Percentiles rank a stretch among this genome's conserved stretches.
phyloP scores from a whole-genome alignment of 1,284 basidiomycete species.

The Butyriboletus pseudospeciosus region DNA sequence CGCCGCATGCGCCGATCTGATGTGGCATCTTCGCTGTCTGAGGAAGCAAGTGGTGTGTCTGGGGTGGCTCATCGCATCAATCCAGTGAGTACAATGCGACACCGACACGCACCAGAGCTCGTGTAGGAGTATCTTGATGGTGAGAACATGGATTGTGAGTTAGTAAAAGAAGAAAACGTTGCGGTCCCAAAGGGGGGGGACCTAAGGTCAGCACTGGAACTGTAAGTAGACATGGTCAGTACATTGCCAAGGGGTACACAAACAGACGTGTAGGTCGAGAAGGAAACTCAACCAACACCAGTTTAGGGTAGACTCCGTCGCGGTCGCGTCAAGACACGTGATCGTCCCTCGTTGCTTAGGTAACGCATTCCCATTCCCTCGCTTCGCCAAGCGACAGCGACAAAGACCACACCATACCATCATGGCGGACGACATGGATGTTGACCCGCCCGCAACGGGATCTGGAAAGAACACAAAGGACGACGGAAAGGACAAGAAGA shows the following conservation, averaged over 20 bases:
- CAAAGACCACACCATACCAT: neutral
- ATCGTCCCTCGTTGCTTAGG: conserved; percentile 11
- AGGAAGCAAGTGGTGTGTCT: conserved; percentile 36
- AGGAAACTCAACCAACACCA: conserved; percentile 28
- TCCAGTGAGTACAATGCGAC: neutral
- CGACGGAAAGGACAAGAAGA: conserved; percentile 62
- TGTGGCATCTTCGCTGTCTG: conserved; percentile 38
- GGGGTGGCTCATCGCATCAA: neutral
- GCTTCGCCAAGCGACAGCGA: neutral
- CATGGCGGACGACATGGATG: conserved; percentile 79
- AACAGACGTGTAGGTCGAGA: neutral
- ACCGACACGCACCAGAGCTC: conserved; percentile 32
- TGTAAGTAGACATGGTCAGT: conserved; percentile 35
- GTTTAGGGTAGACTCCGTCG: conserved; percentile 35
- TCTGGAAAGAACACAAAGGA: conserved; percentile 42
- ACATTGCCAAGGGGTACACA: conserved; percentile 19
- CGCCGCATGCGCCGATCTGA: conserved; percentile 40
- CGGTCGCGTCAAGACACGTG: conserved; percentile 33
- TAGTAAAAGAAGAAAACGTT: conserved; percentile 46
- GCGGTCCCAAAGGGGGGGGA: conserved; percentile 50
- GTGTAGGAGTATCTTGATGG: conserved; percentile 42
- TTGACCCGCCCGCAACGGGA: conserved; percentile 54
- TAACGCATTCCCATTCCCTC: conserved; percentile 8
- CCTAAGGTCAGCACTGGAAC: conserved; percentile 37
- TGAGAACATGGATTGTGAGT: conserved; percentile 41